A percentile compares a stretch with the other conserved stretches of the same genome.
phyloP scores from a whole-genome alignment of 1,284 basidiomycete genomes.

The Sporisorium sorghi region DNA sequence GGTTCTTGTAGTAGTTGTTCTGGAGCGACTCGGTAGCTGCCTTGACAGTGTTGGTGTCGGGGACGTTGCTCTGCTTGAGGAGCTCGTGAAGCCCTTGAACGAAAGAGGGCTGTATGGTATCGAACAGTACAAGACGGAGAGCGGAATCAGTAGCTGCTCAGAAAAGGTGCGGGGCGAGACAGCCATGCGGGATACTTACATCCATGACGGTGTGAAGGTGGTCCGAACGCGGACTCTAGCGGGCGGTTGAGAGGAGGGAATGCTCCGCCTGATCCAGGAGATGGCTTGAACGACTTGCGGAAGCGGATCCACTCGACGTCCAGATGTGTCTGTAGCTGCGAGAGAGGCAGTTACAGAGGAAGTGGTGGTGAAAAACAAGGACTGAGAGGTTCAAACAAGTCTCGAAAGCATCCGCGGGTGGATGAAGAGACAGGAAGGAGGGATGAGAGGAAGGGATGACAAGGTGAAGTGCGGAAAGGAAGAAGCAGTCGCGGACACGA shows the following conservation, averaged over 20 bases:
- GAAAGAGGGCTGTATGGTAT: constrained; percentile 44
- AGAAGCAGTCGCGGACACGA: constrained; percentile 2
- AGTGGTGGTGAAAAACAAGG: constrained; percentile 3
- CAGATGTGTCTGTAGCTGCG: constrained; percentile 10
- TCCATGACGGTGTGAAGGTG: constrained; percentile 15
- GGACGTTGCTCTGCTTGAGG: constrained; percentile 67
- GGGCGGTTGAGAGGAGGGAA: too few relatives aligned
- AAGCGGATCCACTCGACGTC: constrained; percentile 9
- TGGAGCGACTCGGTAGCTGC: constrained; percentile 80
- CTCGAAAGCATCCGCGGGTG: constrained; percentile 39
- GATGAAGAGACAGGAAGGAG: constrained; percentile 12
- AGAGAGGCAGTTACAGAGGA: constrained; percentile 6
- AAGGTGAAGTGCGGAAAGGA: constrained; percentile 19
- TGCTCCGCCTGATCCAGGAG: constrained; percentile 1
- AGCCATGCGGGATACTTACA: constrained; percentile 17
- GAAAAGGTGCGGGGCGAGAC: background rate
- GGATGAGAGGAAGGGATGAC: constrained; percentile 1
- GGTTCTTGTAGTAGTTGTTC: constrained; percentile 79
- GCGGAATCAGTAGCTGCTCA: background rate
- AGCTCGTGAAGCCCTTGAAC: constrained; percentile 66
- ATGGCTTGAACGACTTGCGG: constrained; percentile 15
- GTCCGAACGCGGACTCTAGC: constrained; percentile 5
- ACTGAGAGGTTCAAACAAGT: background rate
- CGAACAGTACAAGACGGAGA: background rate
- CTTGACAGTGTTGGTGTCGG: constrained; percentile 67